These are phyloP conservation scores for Colletotrichum incanum DNA, from an alignment of 2,329 filamentous ascomycete genomes.

Conservation along the genomic window DNA sequence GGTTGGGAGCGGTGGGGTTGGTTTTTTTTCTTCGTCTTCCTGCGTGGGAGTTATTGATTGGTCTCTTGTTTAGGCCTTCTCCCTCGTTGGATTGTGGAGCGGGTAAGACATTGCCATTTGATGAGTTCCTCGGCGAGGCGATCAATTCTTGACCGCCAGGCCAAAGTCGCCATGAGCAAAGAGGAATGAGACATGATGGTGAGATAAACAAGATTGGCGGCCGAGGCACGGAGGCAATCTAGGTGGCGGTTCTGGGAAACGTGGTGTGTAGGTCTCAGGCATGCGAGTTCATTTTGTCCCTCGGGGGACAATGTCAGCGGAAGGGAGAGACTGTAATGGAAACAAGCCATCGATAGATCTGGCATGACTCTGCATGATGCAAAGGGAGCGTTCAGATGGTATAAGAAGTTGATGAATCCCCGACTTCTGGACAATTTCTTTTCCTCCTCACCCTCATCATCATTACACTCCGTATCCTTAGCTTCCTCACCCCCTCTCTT, in stretches of 20 bases:
- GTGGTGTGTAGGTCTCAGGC: conserved; percentile 1
- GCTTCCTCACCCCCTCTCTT: conserved; percentile 24
- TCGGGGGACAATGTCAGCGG: conserved; percentile 24
- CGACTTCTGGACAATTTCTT: neutral
- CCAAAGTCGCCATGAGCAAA: conserved; percentile 7
- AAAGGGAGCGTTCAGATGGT: conserved; percentile 25
- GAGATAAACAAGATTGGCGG: neutral
- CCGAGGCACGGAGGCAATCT: neutral
- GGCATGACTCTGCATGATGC: neutral
- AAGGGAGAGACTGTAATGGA: conserved; percentile 12
- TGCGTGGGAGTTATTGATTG: conserved; percentile 23
- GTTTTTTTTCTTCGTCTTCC: neutral
- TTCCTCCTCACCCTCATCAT: conserved; percentile 40
- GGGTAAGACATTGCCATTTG: conserved; percentile 34
- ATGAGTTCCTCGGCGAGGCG: conserved; percentile 27
- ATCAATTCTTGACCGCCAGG: conserved; percentile 41
- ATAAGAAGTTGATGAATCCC: conserved; percentile 31
- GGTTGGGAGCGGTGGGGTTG: neutral
- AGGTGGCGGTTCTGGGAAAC: neutral
- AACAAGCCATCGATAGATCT: conserved; percentile 4
- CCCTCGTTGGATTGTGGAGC: conserved; percentile 41
- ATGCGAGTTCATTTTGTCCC: conserved; percentile 37
- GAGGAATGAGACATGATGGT: conserved; percentile 13
- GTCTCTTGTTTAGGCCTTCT: conserved; percentile 31
- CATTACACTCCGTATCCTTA: conserved; percentile 39